A percentile compares a stretch with the other conserved stretches of the same genome.
Conservation (phyloP, 495 filamentous ascomycete genomes). For the Podospora pseudoanserina region DNA sequence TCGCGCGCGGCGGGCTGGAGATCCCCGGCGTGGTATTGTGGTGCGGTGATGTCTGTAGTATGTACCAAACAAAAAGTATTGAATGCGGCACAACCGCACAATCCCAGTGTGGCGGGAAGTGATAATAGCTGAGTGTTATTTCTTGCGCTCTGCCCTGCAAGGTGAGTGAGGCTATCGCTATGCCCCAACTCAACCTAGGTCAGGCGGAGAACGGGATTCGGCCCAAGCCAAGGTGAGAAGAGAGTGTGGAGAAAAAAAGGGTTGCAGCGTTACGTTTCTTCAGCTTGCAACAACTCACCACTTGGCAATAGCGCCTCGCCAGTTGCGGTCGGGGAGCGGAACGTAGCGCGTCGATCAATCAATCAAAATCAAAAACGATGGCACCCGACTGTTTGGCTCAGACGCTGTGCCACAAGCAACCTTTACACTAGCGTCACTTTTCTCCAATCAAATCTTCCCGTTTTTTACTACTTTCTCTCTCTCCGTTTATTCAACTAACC, state of each 20-base stretch:
- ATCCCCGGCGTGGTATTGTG: neutral
- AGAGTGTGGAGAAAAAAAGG: neutral
- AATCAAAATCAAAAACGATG: conserved; percentile 1
- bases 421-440: neutral
- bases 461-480: neutral
- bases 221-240: neutral
- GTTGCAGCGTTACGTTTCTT: neutral
- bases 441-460: neutral
- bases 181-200: neutral
- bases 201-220: neutral
- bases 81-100: neutral
- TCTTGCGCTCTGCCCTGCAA: neutral
- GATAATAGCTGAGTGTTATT: neutral
- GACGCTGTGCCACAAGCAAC: conserved; percentile 1
- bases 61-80: neutral
- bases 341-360: conserved; percentile 8
- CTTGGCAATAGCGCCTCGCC: neutral
- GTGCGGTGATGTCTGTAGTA: too few relatives aligned
- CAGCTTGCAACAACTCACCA: neutral
- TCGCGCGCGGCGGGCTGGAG: neutral
- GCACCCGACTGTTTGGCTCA: conserved; percentile 9
- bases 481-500: neutral
- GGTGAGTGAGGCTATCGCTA: neutral
- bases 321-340: neutral
- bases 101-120: neutral